Base-by-base conservation (phyloP, 495 filamentous ascomycete genomes). In the Hypoxylon fuscum region DNA sequence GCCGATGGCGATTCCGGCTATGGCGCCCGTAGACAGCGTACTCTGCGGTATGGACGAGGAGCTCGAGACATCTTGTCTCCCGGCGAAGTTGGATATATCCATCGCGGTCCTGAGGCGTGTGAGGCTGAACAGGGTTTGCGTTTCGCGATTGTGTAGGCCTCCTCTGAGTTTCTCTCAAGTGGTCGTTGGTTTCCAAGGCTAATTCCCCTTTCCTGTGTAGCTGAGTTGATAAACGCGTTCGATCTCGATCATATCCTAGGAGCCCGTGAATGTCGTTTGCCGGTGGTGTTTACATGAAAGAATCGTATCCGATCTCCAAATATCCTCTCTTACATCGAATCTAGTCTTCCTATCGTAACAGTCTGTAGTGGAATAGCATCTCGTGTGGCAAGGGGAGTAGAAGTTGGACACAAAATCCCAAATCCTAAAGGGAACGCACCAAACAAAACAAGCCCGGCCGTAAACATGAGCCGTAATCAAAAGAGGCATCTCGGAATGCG, bases 1-100 rank as follows among this genome's bases (percentile, higher is more conserved):
- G 9, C 43, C 69, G n/a, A 72, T 23, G 1, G 64, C 60, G 23
- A 72, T 68, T 7, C 63, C 67, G 11, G 48, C 57, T 54, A 72
- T 59, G 2, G 60, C 67, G n/a, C 69, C 64, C 5, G 56, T 65
- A 1, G 69, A 65, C 31, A 72, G 66, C 0, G 29, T 14, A 21
- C 27, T 17, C 8, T n/a, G 22, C n/a, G 60, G n/a, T 12, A 41
- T 20, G 10, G 52, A 38, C 11, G 45, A 42, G 45, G 27, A 31
- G 9, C 10, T 21, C 10, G 46, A 21, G 38, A 14, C 31, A 50
- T 55, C 42, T 21, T 62, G 60, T 27, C 27, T 47, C 21, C 20
- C 12, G 15, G 46, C 9, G 20, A 49, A 14, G 22, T 1, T 53
- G 15, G 47, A 32, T 49, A 51, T 31, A 29, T 38, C 35, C 46